Evolutionary conservation across 768 basidiomycete species (phyloP).

Genomic region (Boletus insuetus): DNA sequence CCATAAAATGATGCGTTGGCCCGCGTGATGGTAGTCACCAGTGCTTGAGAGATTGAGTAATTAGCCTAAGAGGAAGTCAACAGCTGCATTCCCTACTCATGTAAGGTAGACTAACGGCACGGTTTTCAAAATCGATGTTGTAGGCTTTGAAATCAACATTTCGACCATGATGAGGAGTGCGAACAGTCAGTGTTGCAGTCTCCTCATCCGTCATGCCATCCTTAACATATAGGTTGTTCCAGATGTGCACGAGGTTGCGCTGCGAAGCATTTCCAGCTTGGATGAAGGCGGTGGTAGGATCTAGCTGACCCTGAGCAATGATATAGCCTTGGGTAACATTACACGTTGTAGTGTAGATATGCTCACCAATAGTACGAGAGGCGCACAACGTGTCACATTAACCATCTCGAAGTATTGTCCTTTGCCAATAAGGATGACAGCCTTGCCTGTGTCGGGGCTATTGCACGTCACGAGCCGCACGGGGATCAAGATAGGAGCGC

Average conservation of each 20-base stretch:
- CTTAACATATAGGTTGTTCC: constrained; percentile 43
- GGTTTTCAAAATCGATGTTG: constrained; percentile 65
- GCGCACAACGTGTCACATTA: constrained; percentile 51
- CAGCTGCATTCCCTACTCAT: not conserved
- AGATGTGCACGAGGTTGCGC: constrained; percentile 51
- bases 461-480: not conserved
- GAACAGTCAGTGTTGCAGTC: constrained; percentile 56
- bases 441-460: constrained; percentile 42
- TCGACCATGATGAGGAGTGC: constrained; percentile 50
- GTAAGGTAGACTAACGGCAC: constrained; percentile 44
- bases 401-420: constrained; percentile 62
- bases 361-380: constrained; percentile 54
- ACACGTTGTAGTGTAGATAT: not conserved
- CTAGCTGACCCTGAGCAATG: constrained; percentile 48
- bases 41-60: constrained; percentile 58
- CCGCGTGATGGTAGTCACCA: constrained; percentile 60
- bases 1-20: constrained; percentile 60
- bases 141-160: constrained; percentile 60
- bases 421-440: constrained; percentile 51
- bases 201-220: constrained; percentile 51
- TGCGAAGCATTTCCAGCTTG: constrained; percentile 43
- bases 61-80: constrained; percentile 37
- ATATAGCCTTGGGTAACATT: not conserved
- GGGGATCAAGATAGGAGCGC: constrained; percentile 9
- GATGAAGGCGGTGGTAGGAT: constrained; percentile 34